Base-by-base conservation (phyloP, 495 filamentous ascomycete species). In the Tuber indicum region DNA sequence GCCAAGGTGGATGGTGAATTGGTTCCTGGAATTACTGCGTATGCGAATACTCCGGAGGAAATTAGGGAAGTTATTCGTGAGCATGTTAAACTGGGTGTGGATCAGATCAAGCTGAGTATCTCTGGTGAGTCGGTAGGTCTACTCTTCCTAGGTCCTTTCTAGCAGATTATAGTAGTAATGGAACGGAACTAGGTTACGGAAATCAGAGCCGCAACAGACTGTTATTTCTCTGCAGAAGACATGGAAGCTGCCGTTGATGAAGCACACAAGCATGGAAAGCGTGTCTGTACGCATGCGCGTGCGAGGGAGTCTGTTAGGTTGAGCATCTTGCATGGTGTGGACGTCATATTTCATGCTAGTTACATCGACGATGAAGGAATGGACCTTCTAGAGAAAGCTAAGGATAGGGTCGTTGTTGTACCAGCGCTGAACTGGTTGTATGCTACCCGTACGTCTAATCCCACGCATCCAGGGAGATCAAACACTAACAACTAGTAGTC, bases 71-170 rank as follows among this genome's bases (percentile, higher is more conserved):
- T 84, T 8, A 86, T 88, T 45, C 84, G 86, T 42, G 82, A 86
- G 41, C 85, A 87, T 81, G 79, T 85, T 36, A 78, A 83, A 7
- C 45, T 88, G 3, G 87, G 87, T 7, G 85, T 88, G 0, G 87
- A 89, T 76, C 86, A 88, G 69, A 84, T 89, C 75, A 89, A 89
- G 78, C 83, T 89, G 44, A 85, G 83, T 43, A 88, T 89, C 86
- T 86, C 86, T 8, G 87, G 87, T 10, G 87, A 88, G 78, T 66
- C 58, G 14, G 58, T 66, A 66, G 26, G 26, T 36, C 10, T 36
- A 66, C 26, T 16, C 58, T 66, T 36, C 26, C 52, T 23, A 4
- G 32, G 0, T 17, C 26, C 4, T 66, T 66, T 36, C n/a, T 4
- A 26, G 49, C 9, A 16, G 58, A 66, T 32, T 58, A 16, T 32